Percentiles rank a stretch among this genome's conserved stretches.
Conservation (phyloP, 2,329 filamentous ascomycete species). For the Anisogramma anomala region DNA sequence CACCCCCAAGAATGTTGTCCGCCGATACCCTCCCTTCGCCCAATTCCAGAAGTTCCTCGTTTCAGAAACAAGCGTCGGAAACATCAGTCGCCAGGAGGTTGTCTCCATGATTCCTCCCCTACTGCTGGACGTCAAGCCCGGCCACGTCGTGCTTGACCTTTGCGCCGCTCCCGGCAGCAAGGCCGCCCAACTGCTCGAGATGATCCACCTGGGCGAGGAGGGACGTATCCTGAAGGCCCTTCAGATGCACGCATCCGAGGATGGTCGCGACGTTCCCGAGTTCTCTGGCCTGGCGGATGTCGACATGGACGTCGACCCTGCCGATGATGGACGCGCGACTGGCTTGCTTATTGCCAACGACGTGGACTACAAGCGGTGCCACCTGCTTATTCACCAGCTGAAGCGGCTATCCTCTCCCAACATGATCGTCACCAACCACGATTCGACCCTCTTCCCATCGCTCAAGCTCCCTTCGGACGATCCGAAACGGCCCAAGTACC, state of each 20-base stretch:
- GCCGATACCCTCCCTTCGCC: conserved; percentile 86
- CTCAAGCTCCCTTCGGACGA: conserved; percentile 61
- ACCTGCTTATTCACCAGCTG: conserved; percentile 95
- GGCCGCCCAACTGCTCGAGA: conserved; percentile 86
- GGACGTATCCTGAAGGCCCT: conserved; percentile 65
- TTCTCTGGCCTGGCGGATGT: conserved; percentile 37
- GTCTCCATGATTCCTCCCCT: conserved; percentile 98
- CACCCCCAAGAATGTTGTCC: conserved; percentile 89
- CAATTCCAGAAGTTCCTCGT: conserved; percentile 97
- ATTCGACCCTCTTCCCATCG: conserved; percentile 89
- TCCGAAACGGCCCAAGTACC: conserved; percentile 51
- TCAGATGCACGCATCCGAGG: conserved; percentile 48
- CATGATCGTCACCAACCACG: conserved; percentile 93
- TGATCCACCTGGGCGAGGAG: conserved; percentile 88
- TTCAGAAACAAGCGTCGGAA: conserved; percentile 91
- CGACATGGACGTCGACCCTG: conserved; percentile 46
- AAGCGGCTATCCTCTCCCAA: conserved; percentile 96
- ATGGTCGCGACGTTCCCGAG: conserved; percentile 39
- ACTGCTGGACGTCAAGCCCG: conserved; percentile 79
- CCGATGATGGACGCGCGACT: conserved; percentile 77
- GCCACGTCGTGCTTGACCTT: conserved; percentile 89
- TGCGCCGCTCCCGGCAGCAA: conserved; percentile 97
- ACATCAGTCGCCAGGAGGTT: conserved; percentile 93
- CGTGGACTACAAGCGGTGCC: conserved; percentile 88
- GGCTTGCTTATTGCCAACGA: conserved; percentile 93